Base-by-base conservation (phyloP, 805 yeast species). In the Sugiyamaella smithiae region DNA sequence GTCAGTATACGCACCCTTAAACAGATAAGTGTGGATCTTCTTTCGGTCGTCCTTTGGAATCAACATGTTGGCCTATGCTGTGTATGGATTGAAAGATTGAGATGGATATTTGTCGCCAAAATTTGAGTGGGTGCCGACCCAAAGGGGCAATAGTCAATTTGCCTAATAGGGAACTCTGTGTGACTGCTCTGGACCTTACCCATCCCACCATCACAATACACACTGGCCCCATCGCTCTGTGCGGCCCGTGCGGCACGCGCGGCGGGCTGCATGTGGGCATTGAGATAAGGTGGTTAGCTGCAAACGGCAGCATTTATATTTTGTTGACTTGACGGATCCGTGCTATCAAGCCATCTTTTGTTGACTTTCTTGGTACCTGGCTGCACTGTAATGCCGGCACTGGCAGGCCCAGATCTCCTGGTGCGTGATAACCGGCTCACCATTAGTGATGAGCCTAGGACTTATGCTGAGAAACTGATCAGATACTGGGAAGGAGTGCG, bases 11-110 rank as follows among this genome's bases (percentile, higher is more conserved):
- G 31, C 53, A 54, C 57, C 95, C 79, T 89, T 90, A 88, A 90
- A 93, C 79, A 93, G 93, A 87, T 90, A 85, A 77, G 84, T 87
- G 95, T 89, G 96, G 77, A 93, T 93, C 90, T 88, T 88, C 82
- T 88, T 88, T 85, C 99, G 90, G 77, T 93, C 99, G 78, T 88
- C 95, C 81, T 88, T 93, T 80, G 99, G 98, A 84, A 93, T 93
- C 82, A 93, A 84, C 99, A 93, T 93, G 72, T 66, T 82, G 77
- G 64, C 22, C 17, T 17, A 31, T 36, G 45, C 17, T 41, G 40
- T 40, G 26, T 22, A 19, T 45, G 37, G 41, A 19, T 37, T 19
- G 41, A 37, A 23, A 37, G 24, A 16, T 37, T 5, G 41, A 37
- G 41, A 29, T n/a, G n/a, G 24, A 32, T 19, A 26, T 25, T 44